Base-by-base conservation (phyloP, 2,329 filamentous ascomycete genomes). In the Lecanicillium sp. region DNA sequence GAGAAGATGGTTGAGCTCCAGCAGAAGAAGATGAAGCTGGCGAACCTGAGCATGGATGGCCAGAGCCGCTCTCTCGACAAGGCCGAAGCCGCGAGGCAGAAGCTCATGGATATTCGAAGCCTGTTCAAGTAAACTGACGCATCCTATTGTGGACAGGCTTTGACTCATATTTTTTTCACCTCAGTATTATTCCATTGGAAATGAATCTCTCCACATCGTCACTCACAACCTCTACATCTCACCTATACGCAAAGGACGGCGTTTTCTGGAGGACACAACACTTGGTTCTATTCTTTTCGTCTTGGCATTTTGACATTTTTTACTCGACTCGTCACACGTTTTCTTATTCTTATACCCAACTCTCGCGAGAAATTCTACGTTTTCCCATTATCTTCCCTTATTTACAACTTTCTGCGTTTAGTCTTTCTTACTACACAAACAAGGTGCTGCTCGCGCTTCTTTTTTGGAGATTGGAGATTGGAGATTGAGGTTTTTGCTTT, bases 1-100 rank as follows among this genome's bases (percentile, higher is more conserved):
- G 87, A 94, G 65, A 90, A 88, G 66, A 95, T 98, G 75, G 67
- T 94, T 3, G 74, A 84, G 51, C 66, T 98, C 45, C 90, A 96
- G 59, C 79, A 85, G 42, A 94, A 92, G 74, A 98, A 98, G 72
- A 86, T 84, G 65, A 83, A 87, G 59, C 66, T 98, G 37, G 92
- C 92, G 0, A 87, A 85, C 54, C 68, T 97, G 48, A 90, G 85
- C 55, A 81, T 94, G 81, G 84, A 85, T 46, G 71, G 75, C 18
- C 56, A 72, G 57, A 62, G 77, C 66, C 66, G 62, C 44, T 60
- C 62, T 15, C 51, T 74, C 53, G 61, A 81, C 65, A 69, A 68
- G 47, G 62, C 64, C 43, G 58, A 69, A 43, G 65, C 65, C 32
- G 78, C 80, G 6, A 77, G 78, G 62, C 72, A 81, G 64, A 77